These are phyloP conservation scores for Limonium bicolor DNA, from an alignment of 148 eudicot species.

Conservation along the genomic window DNA sequence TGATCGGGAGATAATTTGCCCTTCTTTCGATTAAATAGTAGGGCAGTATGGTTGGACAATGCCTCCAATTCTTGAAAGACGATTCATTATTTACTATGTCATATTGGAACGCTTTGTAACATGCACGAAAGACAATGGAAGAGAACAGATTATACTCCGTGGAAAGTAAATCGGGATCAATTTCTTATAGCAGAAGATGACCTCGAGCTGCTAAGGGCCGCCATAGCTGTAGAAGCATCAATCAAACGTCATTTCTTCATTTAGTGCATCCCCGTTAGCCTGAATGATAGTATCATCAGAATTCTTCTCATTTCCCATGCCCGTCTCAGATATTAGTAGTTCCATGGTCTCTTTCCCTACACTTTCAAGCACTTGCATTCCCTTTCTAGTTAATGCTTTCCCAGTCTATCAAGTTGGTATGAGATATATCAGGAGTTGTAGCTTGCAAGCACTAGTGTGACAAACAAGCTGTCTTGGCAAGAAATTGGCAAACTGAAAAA, in stretches of 20 bases:
- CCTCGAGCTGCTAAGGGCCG: slow-evolving; percentile 96
- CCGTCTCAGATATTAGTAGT: slow-evolving; percentile 73
- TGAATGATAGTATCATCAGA: slow-evolving; percentile 25
- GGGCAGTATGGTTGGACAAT: slow-evolving; percentile 71
- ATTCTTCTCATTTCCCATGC: slow-evolving; percentile 50
- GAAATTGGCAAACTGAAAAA: neutral
- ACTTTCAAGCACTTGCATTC: slow-evolving; percentile 85
- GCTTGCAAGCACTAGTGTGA: too few relatives aligned
- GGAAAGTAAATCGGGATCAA: too few relatives aligned
- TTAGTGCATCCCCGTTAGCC: slow-evolving; percentile 47
- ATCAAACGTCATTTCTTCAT: slow-evolving; percentile 86
- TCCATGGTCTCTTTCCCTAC: slow-evolving; percentile 98
- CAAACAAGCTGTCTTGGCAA: too few relatives aligned
- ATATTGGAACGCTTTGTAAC: too few relatives aligned
- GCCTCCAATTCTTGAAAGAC: slow-evolving; percentile 76
- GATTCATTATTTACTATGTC: too few relatives aligned
- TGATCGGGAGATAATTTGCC: slow-evolving; percentile 64
- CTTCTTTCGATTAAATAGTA: slow-evolving; percentile 76
- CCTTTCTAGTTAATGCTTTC: slow-evolving; percentile 78
- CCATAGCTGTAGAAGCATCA: slow-evolving; percentile 94
- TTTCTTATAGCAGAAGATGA: slow-evolving; percentile 7
- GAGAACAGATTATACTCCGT: too few relatives aligned
- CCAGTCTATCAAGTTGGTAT: slow-evolving; percentile 41
- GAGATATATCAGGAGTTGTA: too few relatives aligned
- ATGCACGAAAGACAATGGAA: too few relatives aligned